phyloP scores from a whole-genome alignment of 352 stramenopile genomes.

The Globisporangium rhizosaccharum region DNA sequence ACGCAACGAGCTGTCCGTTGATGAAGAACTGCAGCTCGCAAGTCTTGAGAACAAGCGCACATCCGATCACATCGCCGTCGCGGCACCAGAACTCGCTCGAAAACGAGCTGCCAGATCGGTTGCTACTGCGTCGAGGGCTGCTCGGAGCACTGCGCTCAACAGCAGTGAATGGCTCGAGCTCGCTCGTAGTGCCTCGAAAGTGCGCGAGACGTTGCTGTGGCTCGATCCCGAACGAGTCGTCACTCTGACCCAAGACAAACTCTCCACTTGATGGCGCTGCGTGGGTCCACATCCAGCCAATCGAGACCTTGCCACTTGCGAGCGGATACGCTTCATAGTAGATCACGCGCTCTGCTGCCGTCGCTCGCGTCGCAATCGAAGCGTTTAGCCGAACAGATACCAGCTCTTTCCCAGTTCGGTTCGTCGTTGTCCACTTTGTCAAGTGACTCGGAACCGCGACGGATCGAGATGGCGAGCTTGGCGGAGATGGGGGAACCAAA shows the following conservation, averaged over 20 bases:
- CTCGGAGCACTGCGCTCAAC: constrained; percentile 13
- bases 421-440: constrained; percentile 52
- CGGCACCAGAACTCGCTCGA: constrained; percentile 42
- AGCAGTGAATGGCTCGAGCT: constrained; percentile 17
- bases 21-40: constrained; percentile 49
- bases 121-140: constrained; percentile 35
- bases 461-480: constrained; percentile 26
- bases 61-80: constrained; percentile 54
- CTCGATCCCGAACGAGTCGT: constrained; percentile 40
- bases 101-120: constrained; percentile 13
- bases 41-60: constrained; percentile 23
- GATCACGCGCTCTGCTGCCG: constrained; percentile 10
- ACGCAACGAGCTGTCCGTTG: constrained; percentile 41
- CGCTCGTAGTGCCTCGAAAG: constrained; percentile 18
- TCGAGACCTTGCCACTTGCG: constrained; percentile 40
- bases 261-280: constrained; percentile 9
- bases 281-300: constrained; percentile 40
- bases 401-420: constrained; percentile 38
- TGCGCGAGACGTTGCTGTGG: constrained; percentile 26
- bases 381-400: constrained; percentile 33
- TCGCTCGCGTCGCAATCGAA: constrained; percentile 8
- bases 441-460: constrained; percentile 27
- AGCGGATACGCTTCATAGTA: constrained; percentile 57
- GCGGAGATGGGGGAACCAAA: constrained; percentile 26
- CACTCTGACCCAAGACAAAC: constrained; percentile 33